Evolutionary conservation across 345 rosid species (phyloP), one percentile per base, ranked within the genome.

Genomic region (Balakata baccata): DNA sequence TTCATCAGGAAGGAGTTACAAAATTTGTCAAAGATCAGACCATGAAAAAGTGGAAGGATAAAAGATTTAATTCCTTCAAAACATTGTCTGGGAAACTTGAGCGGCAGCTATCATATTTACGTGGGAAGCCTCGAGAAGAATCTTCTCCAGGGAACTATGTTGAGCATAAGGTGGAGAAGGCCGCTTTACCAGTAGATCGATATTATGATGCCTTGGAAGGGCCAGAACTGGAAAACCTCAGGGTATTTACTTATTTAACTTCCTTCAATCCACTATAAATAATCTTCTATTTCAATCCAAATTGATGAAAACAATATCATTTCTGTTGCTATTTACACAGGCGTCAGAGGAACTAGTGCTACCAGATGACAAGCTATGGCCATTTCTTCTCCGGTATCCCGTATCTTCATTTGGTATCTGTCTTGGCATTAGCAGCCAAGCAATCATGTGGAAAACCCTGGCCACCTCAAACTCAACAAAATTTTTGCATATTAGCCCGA

Each of bases 371-470:
- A 88, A 84, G 85, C 81, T 59, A 23, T 94, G 98, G 97, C 98
- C 98, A 23, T 94, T 94, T 78, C 94, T 94, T 75, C 89, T 92
- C 2, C 86, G 97, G 25, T 94, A 25, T 75, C 91, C 94, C 0
- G 69, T 94, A 51, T 86, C 97, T 66, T 88, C 97, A 0, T 94
- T 86, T 22, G 96, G 98, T 82, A 89, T 94, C 80, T 92, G 98
- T 79, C 92, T 94, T 6, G 98, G 98, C 47, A 88, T 89, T 22
- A 85, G 94, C 78, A 94, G 97, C 83, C 97, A 94, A 85, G 96
- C 97, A 22, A 84, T 94, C 46, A 71, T 94, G 90, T 94, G 97
- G 97, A 94, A 92, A 75, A 78, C 89, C 4, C 72, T 92, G 71
- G 89, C 98, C 53, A 87, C 89, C 38, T 80, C 94, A 11, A 8